Base-by-base conservation (phyloP, 2,329 filamentous ascomycete species). In the Periglandula ipomoeae region DNA sequence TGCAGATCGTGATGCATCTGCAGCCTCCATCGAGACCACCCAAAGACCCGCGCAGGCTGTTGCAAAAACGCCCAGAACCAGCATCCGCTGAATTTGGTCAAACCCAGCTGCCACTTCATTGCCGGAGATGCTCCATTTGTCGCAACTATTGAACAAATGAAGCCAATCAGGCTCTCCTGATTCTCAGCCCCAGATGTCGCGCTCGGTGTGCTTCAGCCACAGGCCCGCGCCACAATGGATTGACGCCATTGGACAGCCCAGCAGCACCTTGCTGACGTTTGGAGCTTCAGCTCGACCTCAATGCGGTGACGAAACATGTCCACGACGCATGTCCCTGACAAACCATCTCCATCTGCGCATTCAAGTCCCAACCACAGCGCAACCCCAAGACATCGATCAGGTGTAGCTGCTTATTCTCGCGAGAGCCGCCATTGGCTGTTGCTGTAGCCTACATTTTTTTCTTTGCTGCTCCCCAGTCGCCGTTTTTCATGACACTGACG, bases 401-500 rank as follows among this genome's bases (percentile, higher is more conserved):
- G 5, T 17, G 19, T 11, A n/a, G 35, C 35, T 32, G 30, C 44
- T 40, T 8, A 17, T 3, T 20, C 44, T 5, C 7, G 3, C n/a
- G 4, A n/a, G 23, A 17, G 35, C 35, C 35, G 11, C 10, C 17
- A n/a, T 19, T 22, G 44, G 44, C 34, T 22, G 15, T 38, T 19
- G 22, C 35, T 7, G 8, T 22, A 10, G 20, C 32, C 10, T 26
- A 6, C 43, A 9, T 37, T n/a, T 10, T 11, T 32, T 23, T 15
- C 8, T 30, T 15, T 35, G 32, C 19, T 20, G 32, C 44, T 27
- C 3, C 15, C 34, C 44, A 6, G 7, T 38, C 37, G 13, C 37
- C 19, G 26, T 37, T 40, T 40, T 76, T 75, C 64, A 75, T 74
- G 72, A 69, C 62, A 59, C 55, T 55, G 57, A 58, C 59, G 51